These are phyloP conservation scores for Phytophthora idaei DNA, from an alignment of 352 stramenopile genomes.

Conservation along the genomic window DNA sequence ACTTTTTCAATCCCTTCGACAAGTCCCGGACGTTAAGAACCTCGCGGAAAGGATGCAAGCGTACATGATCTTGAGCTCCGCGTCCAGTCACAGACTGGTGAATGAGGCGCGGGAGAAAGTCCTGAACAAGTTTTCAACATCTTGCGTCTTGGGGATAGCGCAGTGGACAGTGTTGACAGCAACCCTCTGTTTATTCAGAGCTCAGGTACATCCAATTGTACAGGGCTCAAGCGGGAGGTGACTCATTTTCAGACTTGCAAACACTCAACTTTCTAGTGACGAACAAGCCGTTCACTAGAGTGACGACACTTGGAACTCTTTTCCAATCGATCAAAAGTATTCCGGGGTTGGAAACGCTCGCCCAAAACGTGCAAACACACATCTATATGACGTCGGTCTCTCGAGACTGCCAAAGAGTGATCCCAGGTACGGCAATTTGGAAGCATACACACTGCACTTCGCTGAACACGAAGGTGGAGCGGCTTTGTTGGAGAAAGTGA, in stretches of 20 bases:
- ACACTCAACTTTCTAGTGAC: not conserved
- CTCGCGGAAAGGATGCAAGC: not conserved
- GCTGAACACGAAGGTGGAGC: not conserved
- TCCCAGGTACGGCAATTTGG: not conserved
- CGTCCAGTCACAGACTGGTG: not conserved
- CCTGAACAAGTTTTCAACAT: constrained; percentile 1
- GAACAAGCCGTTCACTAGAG: no score
- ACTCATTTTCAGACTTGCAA: not conserved
- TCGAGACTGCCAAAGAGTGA: not conserved
- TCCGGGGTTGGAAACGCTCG: not conserved
- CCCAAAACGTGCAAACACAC: not conserved
- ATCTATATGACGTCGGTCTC: not conserved
- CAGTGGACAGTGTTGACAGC: not conserved
- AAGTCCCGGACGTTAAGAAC: not conserved
- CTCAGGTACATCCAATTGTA: not conserved
- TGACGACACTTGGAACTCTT: not conserved
- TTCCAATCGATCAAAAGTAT: not conserved
- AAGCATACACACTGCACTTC: not conserved
- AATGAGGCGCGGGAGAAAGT: not conserved
- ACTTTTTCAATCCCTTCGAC: constrained; percentile 5
- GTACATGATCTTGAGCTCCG: not conserved
- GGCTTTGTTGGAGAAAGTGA: not conserved
- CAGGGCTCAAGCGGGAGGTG: not conserved
- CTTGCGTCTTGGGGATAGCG: not conserved
- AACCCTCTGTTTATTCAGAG: not conserved